Evolutionary conservation across 306 rosid genomes (phyloP).

Genomic region (Nissolia schottii): DNA sequence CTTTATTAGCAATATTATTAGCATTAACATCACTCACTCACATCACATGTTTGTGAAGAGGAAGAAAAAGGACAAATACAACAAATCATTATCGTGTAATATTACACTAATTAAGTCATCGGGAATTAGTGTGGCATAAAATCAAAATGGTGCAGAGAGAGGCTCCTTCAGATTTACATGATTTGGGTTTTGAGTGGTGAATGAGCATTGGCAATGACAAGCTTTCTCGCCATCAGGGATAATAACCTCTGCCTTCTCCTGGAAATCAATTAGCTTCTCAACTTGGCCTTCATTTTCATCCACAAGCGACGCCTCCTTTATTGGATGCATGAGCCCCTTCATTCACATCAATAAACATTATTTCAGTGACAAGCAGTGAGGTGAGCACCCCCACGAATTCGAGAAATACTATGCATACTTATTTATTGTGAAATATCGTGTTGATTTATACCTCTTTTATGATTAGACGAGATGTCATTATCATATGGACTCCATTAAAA

Average conservation of each 20-base stretch:
- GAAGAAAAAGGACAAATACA: neutral
- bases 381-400: too few species aligned
- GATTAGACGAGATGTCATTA: too few species aligned
- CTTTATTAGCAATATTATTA: neutral
- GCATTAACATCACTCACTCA: neutral
- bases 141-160: conserved; percentile 83
- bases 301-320: conserved; percentile 18
- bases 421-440: too few species aligned
- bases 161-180: conserved; percentile 38
- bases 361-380: neutral
- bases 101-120: neutral
- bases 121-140: neutral
- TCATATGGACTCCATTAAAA: too few species aligned
- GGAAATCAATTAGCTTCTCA: conserved; percentile 15
- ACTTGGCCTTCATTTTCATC: conserved; percentile 12
- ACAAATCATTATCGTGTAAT: neutral
- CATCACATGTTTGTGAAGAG: neutral
- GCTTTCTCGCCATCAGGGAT: conserved; percentile 8
- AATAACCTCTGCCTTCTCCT: conserved; percentile 14
- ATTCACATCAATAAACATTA: neutral
- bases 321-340: conserved; percentile 42
- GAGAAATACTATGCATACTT: too few species aligned
- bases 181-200: conserved; percentile 12
- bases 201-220: conserved; percentile 50
- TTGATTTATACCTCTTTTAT: too few species aligned